Base-by-base conservation (phyloP, 2,329 filamentous ascomycete species). In the Pseudogymnoascus sp. region DNA sequence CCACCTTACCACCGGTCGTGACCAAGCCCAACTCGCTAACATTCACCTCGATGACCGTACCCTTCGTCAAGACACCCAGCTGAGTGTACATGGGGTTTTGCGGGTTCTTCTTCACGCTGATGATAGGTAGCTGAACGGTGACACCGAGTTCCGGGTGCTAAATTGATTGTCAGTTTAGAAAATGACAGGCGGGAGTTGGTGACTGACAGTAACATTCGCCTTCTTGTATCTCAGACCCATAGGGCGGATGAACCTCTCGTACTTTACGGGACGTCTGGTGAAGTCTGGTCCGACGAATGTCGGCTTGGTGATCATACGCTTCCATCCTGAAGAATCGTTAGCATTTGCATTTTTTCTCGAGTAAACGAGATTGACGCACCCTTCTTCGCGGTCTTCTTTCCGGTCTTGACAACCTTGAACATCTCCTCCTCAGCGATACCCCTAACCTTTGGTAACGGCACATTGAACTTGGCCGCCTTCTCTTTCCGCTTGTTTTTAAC, bases 351-450 rank as follows among this genome's bases (percentile, higher is more conserved):
- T n/a, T n/a, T n/a, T n/a, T n/a, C 6, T 21, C 4, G 2, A 48
- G 4, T 27, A 55, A 17, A 21, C 31, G 12, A 2, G 4, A 17
- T 21, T 17, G 2, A 55, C 48, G n/a, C 31, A 55, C 48, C 81
- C 82, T 93, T 94, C 83, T 93, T 91, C 63, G 86, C 81, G 1
- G 87, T 90, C 82, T 96, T 96, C 84, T 93, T 93, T 69, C 92
- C 92, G 48, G 92, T 96, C 78, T 91, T 91, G 72, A 97, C 85
- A 13, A 95, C 92, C 77, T 89, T 92, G 81, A 96, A 96, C 88
- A 96, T 92, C 80, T 96, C 92, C 81, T 94, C 91, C 79, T 97
- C 92, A 68, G 84, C 86, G 69, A 97, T 96, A 66, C 90, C 92
- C 71, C 90, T 85, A 44, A 97, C 92, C 79, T 96, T 96, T 42